phyloP scores from a whole-genome alignment of 108 stramenopile species.

The Cyclotella choctawhatcheeana region DNA sequence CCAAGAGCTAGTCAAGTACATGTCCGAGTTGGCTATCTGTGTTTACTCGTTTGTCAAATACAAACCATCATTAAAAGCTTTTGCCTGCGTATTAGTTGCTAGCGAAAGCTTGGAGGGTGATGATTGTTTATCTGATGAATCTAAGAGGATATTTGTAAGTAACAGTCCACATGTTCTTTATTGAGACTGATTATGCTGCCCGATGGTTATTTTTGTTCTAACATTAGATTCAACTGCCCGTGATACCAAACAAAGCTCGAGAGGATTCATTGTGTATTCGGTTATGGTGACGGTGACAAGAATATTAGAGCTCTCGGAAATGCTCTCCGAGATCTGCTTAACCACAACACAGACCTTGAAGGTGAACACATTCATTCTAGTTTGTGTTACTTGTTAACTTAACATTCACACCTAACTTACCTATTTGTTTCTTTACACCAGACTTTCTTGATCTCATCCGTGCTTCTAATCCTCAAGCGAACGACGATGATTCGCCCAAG shows the following conservation, averaged over 20 bases:
- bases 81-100: constrained; percentile 39
- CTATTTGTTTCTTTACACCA: too few species aligned
- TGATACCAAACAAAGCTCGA: constrained; percentile 10
- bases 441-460: constrained; percentile 39
- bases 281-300: constrained; percentile 25
- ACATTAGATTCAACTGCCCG: not conserved
- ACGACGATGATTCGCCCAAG: constrained; percentile 9
- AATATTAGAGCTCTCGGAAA: constrained; percentile 20
- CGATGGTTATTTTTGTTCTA: too few species aligned
- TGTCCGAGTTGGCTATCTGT: constrained; percentile 48
- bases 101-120: constrained; percentile 39
- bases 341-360: constrained; percentile 41
- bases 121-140: constrained; percentile 12
- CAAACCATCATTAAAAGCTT: constrained; percentile 35
- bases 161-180: not conserved
- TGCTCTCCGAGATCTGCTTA: constrained; percentile 33
- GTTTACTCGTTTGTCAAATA: constrained; percentile 40
- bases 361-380: constrained; percentile 1
- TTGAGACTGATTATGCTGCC: too few species aligned
- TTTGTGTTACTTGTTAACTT: not conserved
- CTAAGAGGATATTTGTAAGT: constrained; percentile 28
- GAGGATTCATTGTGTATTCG: constrained; percentile 23
- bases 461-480: constrained; percentile 27
- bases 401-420: not conserved
- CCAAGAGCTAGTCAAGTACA: constrained; percentile 45